Evolutionary conservation across 2,329 filamentous ascomycete genomes (phyloP).

Genomic region (Sarocladium strictum): DNA sequence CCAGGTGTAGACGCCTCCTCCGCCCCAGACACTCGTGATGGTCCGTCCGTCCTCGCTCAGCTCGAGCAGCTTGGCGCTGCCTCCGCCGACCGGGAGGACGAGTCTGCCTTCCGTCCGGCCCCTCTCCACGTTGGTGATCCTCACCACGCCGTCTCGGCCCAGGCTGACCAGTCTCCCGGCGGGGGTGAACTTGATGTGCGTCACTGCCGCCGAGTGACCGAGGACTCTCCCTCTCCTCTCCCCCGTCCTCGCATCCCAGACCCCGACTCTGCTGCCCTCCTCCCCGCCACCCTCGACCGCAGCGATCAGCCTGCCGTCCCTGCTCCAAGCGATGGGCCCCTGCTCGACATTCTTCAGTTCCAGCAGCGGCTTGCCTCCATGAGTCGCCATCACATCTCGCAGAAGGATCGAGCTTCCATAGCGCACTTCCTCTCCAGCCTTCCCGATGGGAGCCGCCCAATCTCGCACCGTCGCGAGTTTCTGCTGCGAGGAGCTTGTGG

Average conservation of each 20-base stretch:
- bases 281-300: slow-evolving; percentile 23
- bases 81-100: slow-evolving; percentile 19
- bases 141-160: slow-evolving; percentile 30
- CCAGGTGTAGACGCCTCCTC: slow-evolving; percentile 30
- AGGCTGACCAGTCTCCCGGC: slow-evolving; percentile 27
- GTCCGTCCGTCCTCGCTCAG: slow-evolving; percentile 26
- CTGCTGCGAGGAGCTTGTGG: slow-evolving; percentile 7
- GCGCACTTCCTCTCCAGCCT: slow-evolving; percentile 23
- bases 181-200: slow-evolving; percentile 29
- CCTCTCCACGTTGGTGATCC: slow-evolving; percentile 26
- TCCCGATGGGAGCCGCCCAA: slow-evolving; percentile 23
- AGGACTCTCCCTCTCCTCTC: slow-evolving; percentile 23
- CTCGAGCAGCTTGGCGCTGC: slow-evolving; percentile 21
- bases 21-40: slow-evolving; percentile 32
- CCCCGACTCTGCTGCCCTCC: slow-evolving; percentile 19
- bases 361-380: slow-evolving; percentile 22
- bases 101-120: slow-evolving; percentile 30
- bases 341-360: slow-evolving; percentile 24
- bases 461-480: slow-evolving; percentile 23
- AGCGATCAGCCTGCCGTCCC: slow-evolving; percentile 24
- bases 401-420: slow-evolving; percentile 25
- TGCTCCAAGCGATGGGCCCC: slow-evolving; percentile 27
- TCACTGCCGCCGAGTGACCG: slow-evolving; percentile 30
- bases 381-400: slow-evolving; percentile 18
- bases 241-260: slow-evolving; percentile 26